Conservation (phyloP, 768 basidiomycete species). For the Mycena pura region DNA sequence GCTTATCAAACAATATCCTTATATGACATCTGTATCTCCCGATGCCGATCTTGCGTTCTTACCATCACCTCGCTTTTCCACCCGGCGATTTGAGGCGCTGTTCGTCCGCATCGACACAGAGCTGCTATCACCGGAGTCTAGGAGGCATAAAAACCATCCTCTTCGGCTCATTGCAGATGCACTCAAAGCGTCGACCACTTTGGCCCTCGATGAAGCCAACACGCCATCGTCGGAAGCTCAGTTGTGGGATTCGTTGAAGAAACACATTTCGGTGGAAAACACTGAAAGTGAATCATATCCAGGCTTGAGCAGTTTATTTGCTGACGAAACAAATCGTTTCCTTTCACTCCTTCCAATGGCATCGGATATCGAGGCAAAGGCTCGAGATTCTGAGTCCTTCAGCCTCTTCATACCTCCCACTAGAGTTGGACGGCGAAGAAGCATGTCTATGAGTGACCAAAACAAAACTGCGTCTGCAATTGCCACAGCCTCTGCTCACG, state of each 20-base stretch:
- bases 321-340: constrained; percentile 71
- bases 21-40: constrained; percentile 42
- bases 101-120: constrained; percentile 71
- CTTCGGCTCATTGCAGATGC: constrained; percentile 69
- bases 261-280: constrained; percentile 39
- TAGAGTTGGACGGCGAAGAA: constrained; percentile 21
- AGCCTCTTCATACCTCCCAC: constrained; percentile 34
- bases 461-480: constrained; percentile 25
- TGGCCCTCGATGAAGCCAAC: not conserved
- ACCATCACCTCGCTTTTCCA: constrained; percentile 72
- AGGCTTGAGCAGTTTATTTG: constrained; percentile 59
- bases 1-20: constrained; percentile 75
- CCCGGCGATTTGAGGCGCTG: constrained; percentile 66
- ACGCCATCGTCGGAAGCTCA: constrained; percentile 26
- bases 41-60: constrained; percentile 51
- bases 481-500: constrained; percentile 30
- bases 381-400: constrained; percentile 41
- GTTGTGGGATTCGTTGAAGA: constrained; percentile 65
- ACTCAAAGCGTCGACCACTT: constrained; percentile 47
- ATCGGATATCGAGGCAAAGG: constrained; percentile 39
- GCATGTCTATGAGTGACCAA: constrained; percentile 27
- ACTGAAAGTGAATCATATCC: constrained; percentile 46
- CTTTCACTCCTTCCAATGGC: constrained; percentile 54
- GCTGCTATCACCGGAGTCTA: constrained; percentile 40
- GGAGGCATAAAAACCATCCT: constrained; percentile 55